A percentile compares a stretch with the other conserved stretches of the same genome.
Conservation (phyloP, 2,329 filamentous ascomycete species). For the Cryphonectria carpinicola region DNA sequence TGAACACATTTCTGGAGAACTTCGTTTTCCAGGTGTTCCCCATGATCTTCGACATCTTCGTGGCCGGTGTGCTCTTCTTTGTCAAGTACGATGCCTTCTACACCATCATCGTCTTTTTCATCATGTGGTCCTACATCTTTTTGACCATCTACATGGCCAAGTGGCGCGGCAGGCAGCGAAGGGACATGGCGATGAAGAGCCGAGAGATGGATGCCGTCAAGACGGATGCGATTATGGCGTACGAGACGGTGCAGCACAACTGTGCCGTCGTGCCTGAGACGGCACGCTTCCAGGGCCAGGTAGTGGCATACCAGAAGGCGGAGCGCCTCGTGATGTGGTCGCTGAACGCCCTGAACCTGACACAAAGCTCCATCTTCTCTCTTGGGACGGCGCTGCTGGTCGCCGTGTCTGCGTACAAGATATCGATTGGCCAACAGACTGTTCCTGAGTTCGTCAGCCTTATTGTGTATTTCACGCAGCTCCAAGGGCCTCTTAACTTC, state of each 20-base stretch:
- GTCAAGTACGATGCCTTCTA: conserved; percentile 52
- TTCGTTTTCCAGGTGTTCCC: conserved; percentile 55
- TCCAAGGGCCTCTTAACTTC: conserved; percentile 65
- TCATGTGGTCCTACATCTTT: conserved; percentile 55
- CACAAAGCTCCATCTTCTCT: conserved; percentile 67
- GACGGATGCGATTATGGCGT: conserved; percentile 53
- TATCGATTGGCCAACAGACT: conserved; percentile 55
- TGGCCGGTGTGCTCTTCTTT: conserved; percentile 53
- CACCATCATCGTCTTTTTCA: conserved; percentile 51
- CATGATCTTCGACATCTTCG: conserved; percentile 53
- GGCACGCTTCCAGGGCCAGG: conserved; percentile 58
- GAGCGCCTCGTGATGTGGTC: conserved; percentile 61
- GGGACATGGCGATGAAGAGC: conserved; percentile 48
- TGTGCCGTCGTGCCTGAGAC: conserved; percentile 64
- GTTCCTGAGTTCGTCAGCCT: conserved; percentile 62
- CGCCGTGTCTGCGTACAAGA: conserved; percentile 65
- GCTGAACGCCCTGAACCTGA: conserved; percentile 62
- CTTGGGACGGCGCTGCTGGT: conserved; percentile 63
- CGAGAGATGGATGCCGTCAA: conserved; percentile 55
- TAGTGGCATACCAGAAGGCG: conserved; percentile 59
- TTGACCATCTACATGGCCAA: conserved; percentile 56
- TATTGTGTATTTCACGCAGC: conserved; percentile 63
- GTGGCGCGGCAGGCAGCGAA: conserved; percentile 46
- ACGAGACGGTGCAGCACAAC: conserved; percentile 66
- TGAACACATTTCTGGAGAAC: conserved; percentile 54